These are phyloP conservation scores for Fragaria vesca DNA, from an alignment of 306 rosid species.

Conservation along the genomic window DNA sequence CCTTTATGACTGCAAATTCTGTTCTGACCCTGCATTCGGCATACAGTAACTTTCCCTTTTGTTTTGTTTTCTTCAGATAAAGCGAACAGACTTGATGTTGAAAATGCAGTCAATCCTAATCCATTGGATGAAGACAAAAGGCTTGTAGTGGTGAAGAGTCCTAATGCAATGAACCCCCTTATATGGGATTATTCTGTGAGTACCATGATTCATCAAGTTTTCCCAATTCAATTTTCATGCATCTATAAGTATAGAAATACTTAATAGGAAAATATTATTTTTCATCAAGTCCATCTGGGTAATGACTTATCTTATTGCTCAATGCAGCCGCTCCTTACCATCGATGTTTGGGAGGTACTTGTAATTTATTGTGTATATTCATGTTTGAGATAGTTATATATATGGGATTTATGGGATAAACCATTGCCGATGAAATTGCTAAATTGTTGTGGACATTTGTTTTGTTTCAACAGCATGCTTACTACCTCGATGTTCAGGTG, in stretches of 20 bases:
- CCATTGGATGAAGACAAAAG: constrained; percentile 67
- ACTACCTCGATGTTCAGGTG: constrained; percentile 88
- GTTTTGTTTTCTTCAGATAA: constrained; percentile 43
- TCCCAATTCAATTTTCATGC: background rate
- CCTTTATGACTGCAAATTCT: constrained; percentile 3
- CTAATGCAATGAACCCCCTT: constrained; percentile 89
- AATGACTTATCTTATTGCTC: constrained; percentile 23
- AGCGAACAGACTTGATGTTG: constrained; percentile 60
- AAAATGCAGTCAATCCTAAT: constrained; percentile 68
- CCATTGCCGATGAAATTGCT: constrained; percentile 24
- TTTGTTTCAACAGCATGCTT: constrained; percentile 78
- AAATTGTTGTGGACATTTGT: constrained; percentile 14
- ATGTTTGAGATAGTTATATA: constrained; percentile 1
- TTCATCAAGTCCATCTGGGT: background rate
- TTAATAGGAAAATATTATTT: background rate
- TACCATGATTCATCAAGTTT: background rate
- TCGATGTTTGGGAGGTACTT: constrained; percentile 94
- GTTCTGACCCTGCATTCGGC: constrained; percentile 2
- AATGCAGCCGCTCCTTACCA: constrained; percentile 87
- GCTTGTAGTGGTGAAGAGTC: constrained; percentile 73
- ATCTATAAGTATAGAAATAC: background rate
- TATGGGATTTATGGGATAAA: background rate
- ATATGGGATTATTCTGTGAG: constrained; percentile 75
- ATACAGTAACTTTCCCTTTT: background rate
- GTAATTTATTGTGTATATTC: constrained; percentile 13